Evolutionary conservation across 169 alveolate genomes (phyloP).

Genomic region (Cytauxzoon felis): DNA sequence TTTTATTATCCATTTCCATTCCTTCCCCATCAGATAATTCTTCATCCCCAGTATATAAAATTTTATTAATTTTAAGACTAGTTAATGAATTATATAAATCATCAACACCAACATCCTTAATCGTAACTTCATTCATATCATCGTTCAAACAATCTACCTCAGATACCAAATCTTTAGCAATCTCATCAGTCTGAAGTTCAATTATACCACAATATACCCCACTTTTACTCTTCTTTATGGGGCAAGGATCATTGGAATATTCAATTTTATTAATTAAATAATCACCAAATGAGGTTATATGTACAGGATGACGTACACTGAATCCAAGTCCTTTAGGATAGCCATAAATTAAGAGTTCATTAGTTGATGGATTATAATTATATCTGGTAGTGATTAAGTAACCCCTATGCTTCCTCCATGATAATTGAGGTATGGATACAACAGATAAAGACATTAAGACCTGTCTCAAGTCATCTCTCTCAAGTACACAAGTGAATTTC

Average conservation of each 20-base stretch:
- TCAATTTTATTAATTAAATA: conserved; percentile 60
- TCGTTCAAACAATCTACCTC: conserved; percentile 40
- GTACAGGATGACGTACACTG: conserved; percentile 65
- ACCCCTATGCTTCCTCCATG: conserved; percentile 74
- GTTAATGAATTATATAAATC: not conserved
- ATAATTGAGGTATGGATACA: conserved; percentile 45
- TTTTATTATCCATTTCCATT: not conserved
- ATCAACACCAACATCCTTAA: not conserved
- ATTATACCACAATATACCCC: conserved; percentile 1
- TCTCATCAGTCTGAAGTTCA: conserved; percentile 50
- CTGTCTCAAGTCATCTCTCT: conserved; percentile 28
- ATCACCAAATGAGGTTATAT: conserved; percentile 71
- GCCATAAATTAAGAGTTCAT: conserved; percentile 60
- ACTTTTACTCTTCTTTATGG: conserved; percentile 6
- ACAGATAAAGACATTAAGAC: conserved; percentile 55
- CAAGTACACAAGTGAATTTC: conserved; percentile 18
- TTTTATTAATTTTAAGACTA: not conserved
- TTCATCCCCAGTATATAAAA: not conserved
- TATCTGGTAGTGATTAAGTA: conserved; percentile 64
- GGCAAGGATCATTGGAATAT: conserved; percentile 50
- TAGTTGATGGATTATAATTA: conserved; percentile 47
- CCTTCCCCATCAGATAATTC: not conserved
- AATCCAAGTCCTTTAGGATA: conserved; percentile 73
- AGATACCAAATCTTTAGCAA: conserved; percentile 27
- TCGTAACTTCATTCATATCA: not conserved